Base-by-base conservation (phyloP, 768 basidiomycete genomes). In the Lactarius sanguifluus region DNA sequence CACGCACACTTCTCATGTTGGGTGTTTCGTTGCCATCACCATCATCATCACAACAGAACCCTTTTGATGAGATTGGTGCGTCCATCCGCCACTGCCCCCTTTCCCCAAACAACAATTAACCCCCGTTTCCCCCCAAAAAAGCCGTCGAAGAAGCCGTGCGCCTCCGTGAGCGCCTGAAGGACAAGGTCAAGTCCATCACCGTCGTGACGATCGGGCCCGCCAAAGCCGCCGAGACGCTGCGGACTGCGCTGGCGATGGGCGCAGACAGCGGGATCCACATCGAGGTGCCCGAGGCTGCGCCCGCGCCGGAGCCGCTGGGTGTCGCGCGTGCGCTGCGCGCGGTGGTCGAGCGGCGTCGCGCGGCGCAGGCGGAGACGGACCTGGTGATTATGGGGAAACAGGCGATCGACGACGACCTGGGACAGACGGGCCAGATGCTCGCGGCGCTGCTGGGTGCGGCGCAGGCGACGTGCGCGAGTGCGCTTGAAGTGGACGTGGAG, bases 81-180 rank as follows among this genome's bases (percentile, higher is more conserved):
- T 75, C 30, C 28, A 28, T 28, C 28, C 18, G 20, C 41, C 47
- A n/a, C 68, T 34, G 28, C 47, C 45, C 36, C n/a, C 18, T 16
- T 10, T 18, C 45, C 13, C 4, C 1, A 9, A 20, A 25, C 28
- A 23, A 23, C 1, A 25, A 13, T 7, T 23, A 18, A 55, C 38
- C 32, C 43, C n/a, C n/a, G n/a, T n/a, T n/a, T n/a, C n/a, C n/a
- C n/a, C 25, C 61, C 5, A 4, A 32, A 34, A 32, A 75, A 96
- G 96, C 96, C 63, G 91, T 99, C 62, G 97, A 99, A 79, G 97
- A 98, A 77, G 96, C 97, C 62, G 88, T 98, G 57, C 91, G 94
- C 57, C 80, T 98, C n/a, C 92, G 96, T 41, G 93, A 97, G 75
- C 83, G 83, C 64, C 84, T 88, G 72, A 91, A 92, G 73, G 85